These are phyloP conservation scores for Pelagomonas calceolata DNA, from an alignment of 108 stramenopile species.

Conservation along the genomic window DNA sequence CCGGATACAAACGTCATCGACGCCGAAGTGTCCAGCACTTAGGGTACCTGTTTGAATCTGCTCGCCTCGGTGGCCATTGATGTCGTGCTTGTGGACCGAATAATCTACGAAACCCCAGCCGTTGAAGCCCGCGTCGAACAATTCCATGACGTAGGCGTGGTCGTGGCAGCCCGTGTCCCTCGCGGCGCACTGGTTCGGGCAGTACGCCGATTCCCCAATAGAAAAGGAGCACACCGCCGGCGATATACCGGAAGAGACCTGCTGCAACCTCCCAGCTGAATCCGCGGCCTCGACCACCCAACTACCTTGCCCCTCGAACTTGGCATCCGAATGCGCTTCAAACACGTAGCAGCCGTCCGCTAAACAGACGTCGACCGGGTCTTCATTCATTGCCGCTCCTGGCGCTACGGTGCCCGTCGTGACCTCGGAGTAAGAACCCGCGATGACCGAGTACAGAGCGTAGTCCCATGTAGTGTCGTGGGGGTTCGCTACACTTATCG, in stretches of 20 bases:
- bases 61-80: background rate
- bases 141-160: background rate
- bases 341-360: background rate
- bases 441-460: background rate
- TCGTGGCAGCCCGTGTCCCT: background rate
- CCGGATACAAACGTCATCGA: background rate
- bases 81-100: background rate
- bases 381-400: no score
- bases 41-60: background rate
- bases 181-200: background rate
- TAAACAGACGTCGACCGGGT: no score
- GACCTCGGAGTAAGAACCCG: background rate
- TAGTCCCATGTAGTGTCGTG: background rate
- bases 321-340: background rate
- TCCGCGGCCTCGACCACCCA: background rate
- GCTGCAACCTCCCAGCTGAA: background rate
- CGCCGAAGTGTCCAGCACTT: background rate
- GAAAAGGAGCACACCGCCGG: background rate
- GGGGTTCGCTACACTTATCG: background rate
- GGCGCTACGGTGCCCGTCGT: background rate
- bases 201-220: background rate
- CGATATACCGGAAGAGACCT: background rate
- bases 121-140: background rate
- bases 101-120: background rate
- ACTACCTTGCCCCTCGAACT: background rate